A percentile compares a stretch with the other conserved stretches of the same genome.
phyloP scores from a whole-genome alignment of 306 rosid genomes.

The Calophaca sinica region DNA sequence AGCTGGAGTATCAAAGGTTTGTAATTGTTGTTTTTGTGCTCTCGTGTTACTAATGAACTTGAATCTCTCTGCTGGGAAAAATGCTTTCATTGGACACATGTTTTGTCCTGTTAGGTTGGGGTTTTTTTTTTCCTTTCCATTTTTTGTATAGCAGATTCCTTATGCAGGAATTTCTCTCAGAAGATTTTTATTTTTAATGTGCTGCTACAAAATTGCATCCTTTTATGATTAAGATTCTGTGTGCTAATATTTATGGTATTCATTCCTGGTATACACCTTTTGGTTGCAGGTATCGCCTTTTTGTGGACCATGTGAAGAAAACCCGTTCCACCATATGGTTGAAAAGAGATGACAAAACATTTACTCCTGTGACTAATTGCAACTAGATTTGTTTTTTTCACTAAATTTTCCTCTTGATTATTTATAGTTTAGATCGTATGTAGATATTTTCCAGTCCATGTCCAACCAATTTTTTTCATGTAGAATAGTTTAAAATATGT shows the following conservation, averaged over 20 bases:
- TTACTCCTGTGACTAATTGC: constrained; percentile 61
- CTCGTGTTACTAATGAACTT: constrained; percentile 34
- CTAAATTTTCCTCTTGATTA: not conserved
- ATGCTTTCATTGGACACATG: constrained; percentile 27
- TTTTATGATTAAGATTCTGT: not conserved
- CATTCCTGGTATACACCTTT: constrained; percentile 44
- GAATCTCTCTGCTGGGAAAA: constrained; percentile 12
- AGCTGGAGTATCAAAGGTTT: constrained; percentile 87
- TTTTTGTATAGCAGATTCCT: not conserved
- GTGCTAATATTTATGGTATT: constrained; percentile 20
- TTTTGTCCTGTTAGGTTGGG: constrained; percentile 8
- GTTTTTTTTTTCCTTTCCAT: not conserved
- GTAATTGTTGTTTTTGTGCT: constrained; percentile 19
- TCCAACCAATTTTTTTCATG: not conserved
- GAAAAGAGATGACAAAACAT: constrained; percentile 74
- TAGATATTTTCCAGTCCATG: constrained; percentile 21
- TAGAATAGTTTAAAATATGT: constrained; percentile 8
- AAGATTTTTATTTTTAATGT: constrained; percentile 5
- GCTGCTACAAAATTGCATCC: constrained; percentile 25
- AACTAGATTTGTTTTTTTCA: constrained; percentile 29
- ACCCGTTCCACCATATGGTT: constrained; percentile 90
- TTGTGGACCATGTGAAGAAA: constrained; percentile 76
- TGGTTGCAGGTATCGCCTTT: constrained; percentile 72
- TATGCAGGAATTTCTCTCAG: constrained; percentile 4
- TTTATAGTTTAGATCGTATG: constrained; percentile 40